Evolutionary conservation across 768 basidiomycete genomes (phyloP), one percentile per base, ranked within the genome.

Genomic region (Stropharia rugosoannulata): DNA sequence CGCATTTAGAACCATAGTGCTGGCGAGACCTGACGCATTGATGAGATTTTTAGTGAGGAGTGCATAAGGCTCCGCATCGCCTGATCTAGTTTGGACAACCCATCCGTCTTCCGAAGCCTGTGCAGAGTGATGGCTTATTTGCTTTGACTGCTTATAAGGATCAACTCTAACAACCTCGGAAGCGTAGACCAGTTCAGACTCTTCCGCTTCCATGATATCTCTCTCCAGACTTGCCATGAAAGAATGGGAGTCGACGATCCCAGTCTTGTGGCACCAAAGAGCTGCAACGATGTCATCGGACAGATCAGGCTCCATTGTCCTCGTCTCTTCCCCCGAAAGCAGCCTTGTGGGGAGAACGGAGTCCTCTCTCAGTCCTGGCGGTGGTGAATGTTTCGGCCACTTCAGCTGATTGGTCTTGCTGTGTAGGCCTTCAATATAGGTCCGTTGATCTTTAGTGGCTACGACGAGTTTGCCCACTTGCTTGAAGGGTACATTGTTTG

Each of bases 381-480:
- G 42, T 13, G 66, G 51, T 3, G 77, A 80, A 57, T 75, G 69
- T 16, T 70, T 66, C 0, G 85, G 82, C 76, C 84, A 81, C 4
- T 67, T 57, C 13, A 93, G 75, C 49, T 68, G 68, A 45, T 73
- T 71, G 2, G 87, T 84, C 65, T 90, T 90, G 13, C 73, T 68
- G 57, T 89, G 79, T 2, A 98, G 80, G 16, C 75, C 67, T 54
- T 87, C 76, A 38, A 98, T 79, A 69, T 96, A 96, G 0, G 76
- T 59, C 38, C 71, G 75, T 62, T 98, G 93, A 48, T 79, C 74
- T 15, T 74, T 70, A 15, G 77, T 82, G 0, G 92, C 96, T 39
- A 98, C 89, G 1, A 98, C 85, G 15, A 99, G 86, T 72, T 98
- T 99, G 39, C 95, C 93, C 0, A 84, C 82, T 68, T 87, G 90